Conservation (phyloP, 352 stramenopile species). For the Phytophthora uliginosa region DNA sequence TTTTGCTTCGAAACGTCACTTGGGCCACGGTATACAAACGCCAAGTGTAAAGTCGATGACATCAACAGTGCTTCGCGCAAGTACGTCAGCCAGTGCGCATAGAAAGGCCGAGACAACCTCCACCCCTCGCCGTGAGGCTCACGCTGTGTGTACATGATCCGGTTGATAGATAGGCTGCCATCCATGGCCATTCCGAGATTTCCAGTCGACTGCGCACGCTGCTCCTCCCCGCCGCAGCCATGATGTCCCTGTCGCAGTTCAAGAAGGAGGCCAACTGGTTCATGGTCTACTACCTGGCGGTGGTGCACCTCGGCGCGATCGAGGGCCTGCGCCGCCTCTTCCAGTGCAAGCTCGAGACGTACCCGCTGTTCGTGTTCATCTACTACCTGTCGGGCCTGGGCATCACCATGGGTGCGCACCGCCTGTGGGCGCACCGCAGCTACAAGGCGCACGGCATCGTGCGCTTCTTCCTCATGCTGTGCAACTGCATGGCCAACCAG, state of each 20-base stretch:
- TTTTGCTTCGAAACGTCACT: constrained; percentile 38
- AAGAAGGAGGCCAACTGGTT: constrained; percentile 97
- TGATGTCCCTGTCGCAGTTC: constrained; percentile 71
- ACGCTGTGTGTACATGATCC: not conserved
- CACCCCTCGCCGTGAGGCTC: not conserved
- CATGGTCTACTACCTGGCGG: constrained; percentile 97
- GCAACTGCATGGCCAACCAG: constrained; percentile 98
- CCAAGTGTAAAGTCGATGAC: constrained; percentile 37
- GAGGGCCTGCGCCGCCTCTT: constrained; percentile 90
- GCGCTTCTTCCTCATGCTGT: constrained; percentile 98
- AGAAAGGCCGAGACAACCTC: constrained; percentile 5
- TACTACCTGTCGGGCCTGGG: constrained; percentile 97
- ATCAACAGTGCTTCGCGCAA: constrained; percentile 41
- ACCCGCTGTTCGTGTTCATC: constrained; percentile 91
- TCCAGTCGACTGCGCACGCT: constrained; percentile 31
- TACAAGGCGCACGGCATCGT: constrained; percentile 95
- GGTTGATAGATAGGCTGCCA: not conserved
- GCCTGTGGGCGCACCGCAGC: constrained; percentile 97
- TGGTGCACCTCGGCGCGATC: constrained; percentile 95
- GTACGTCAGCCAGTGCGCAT: constrained; percentile 45
- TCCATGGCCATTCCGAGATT: constrained; percentile 37
- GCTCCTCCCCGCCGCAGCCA: constrained; percentile 22
- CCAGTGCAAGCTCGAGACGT: constrained; percentile 87
- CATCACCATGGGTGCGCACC: constrained; percentile 98
- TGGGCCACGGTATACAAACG: constrained; percentile 29